Percentiles rank a stretch among this genome's conserved stretches.
phyloP scores from a whole-genome alignment of 129 eudicot species.

The carrot (Daucus carota) region DH1_v3.0 NC_030382.2:50372001-50372500 shows the following conservation, averaged over 20 bases:
- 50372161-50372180: background rate
- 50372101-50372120: conserved; percentile 43
- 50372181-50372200: background rate
- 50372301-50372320: background rate
- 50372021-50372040: conserved; percentile 14
- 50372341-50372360: background rate
- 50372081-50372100: conserved; percentile 21
- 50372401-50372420: background rate
- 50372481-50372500: no score
- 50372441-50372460: background rate
- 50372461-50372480: background rate
- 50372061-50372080: conserved; percentile 3
- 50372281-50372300: background rate
- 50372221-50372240: background rate
- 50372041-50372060: conserved; percentile 10
- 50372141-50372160: background rate
- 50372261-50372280: background rate
- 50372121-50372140: conserved; percentile 20
- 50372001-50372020: conserved; percentile 16
- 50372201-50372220: background rate
- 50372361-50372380: background rate
- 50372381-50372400: conserved; percentile 4
- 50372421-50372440: background rate
- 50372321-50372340: background rate
- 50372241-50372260: background rate